Percentiles rank a stretch among this genome's conserved stretches.
These are phyloP conservation scores for Peronospora tabacina DNA, from an alignment of 352 stramenopile species.

Conservation along the genomic window DNA sequence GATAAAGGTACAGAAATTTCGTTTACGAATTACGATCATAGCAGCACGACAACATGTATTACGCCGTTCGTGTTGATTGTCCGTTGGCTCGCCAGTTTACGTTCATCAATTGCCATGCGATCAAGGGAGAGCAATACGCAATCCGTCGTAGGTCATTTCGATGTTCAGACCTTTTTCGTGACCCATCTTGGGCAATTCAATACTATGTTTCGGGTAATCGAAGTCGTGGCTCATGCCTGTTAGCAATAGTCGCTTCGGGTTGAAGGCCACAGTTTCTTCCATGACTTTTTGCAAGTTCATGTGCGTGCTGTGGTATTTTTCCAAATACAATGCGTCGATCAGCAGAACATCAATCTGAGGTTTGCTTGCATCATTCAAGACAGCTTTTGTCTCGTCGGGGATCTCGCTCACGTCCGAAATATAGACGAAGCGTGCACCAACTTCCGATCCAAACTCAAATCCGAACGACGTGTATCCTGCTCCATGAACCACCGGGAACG, in stretches of 20 bases:
- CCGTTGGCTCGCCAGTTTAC: not conserved
- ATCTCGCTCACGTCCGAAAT: constrained; percentile 85
- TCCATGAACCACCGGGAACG: constrained; percentile 79
- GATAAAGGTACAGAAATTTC: not conserved
- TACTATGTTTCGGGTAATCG: constrained; percentile 55
- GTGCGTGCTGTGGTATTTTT: constrained; percentile 78
- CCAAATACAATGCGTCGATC: constrained; percentile 72
- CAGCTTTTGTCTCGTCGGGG: constrained; percentile 41
- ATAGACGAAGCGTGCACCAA: constrained; percentile 72
- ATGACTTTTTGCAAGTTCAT: constrained; percentile 77
- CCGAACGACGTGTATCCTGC: constrained; percentile 66
- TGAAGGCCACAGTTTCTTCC: constrained; percentile 49
- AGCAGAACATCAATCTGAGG: constrained; percentile 70
- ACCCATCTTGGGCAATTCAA: constrained; percentile 37
- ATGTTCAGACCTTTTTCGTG: constrained; percentile 52
- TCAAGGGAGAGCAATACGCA: constrained; percentile 45
- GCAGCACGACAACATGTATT: not conserved
- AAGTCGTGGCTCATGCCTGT: constrained; percentile 85
- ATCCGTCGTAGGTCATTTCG: constrained; percentile 79
- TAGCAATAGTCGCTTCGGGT: constrained; percentile 63
- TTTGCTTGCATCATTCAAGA: constrained; percentile 48
- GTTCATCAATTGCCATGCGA: constrained; percentile 1
- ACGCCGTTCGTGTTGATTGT: constrained; percentile 2
- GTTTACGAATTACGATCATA: not conserved
- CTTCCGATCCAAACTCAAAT: constrained; percentile 73